phyloP scores from a whole-genome alignment of 257 asterid genomes.

The Rauvolfia tetraphylla region DNA sequence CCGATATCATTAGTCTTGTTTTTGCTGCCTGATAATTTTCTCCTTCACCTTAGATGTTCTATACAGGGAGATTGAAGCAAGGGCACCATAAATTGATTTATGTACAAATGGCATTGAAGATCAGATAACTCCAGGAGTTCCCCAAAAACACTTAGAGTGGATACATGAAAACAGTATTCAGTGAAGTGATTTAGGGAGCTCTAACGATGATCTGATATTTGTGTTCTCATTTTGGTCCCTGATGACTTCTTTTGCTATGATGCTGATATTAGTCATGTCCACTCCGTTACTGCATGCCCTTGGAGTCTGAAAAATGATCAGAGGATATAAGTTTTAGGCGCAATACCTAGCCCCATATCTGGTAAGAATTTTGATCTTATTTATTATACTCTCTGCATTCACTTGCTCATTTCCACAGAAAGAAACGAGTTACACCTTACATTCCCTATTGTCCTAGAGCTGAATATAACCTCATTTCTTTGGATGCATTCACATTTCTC shows the following conservation, averaged over 20 bases:
- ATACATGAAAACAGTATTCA: conserved; percentile 18
- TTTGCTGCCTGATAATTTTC: background rate
- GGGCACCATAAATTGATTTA: background rate
- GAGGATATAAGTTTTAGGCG: background rate
- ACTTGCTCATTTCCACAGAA: background rate
- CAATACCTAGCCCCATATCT: conserved; percentile 32
- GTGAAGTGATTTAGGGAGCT: conserved; percentile 51
- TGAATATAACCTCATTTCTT: background rate
- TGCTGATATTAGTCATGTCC: background rate
- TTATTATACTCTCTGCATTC: background rate
- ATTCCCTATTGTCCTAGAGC: background rate
- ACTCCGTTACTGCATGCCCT: background rate
- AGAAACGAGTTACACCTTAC: background rate
- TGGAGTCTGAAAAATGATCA: background rate
- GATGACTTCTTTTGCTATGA: background rate
- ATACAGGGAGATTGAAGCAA: background rate
- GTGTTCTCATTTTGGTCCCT: conserved; percentile 1
- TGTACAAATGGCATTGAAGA: background rate
- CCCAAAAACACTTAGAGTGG: conserved; percentile 55
- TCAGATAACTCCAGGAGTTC: conserved; percentile 42
- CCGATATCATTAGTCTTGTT: background rate
- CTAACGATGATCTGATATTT: conserved; percentile 35
- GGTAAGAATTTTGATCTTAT: background rate
- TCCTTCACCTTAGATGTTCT: background rate
- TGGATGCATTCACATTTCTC: background rate